Percentiles rank a stretch among this genome's conserved stretches.
Conservation (phyloP, 306 rosid species). For the Rosa rugosa region DNA sequence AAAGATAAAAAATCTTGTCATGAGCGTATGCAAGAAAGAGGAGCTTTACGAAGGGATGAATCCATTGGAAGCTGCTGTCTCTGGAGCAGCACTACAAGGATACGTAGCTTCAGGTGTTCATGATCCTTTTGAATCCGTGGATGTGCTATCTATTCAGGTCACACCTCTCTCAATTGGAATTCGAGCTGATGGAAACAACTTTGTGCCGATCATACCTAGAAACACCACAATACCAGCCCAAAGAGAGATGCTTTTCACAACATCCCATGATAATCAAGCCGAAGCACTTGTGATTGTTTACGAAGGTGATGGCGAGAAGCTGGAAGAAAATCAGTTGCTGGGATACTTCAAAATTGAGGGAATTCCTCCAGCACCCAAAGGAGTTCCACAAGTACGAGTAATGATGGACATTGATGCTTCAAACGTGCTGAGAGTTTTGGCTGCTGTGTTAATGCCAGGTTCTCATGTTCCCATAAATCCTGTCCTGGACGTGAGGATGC, state of each 20-base stretch:
- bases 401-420: slow-evolving; percentile 83
- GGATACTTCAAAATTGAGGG: slow-evolving; percentile 79
- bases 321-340: slow-evolving; percentile 66
- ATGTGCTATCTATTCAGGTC: slow-evolving; percentile 73
- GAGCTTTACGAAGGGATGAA: slow-evolving; percentile 60
- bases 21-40: slow-evolving; percentile 34
- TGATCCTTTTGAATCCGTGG: slow-evolving; percentile 81
- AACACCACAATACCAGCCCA: slow-evolving; percentile 79
- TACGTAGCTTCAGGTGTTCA: slow-evolving; percentile 72
- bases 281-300: slow-evolving; percentile 71
- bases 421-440: slow-evolving; percentile 60
- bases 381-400: slow-evolving; percentile 68
- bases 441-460: slow-evolving; percentile 63
- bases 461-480: slow-evolving; percentile 48
- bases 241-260: slow-evolving; percentile 66
- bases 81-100: slow-evolving; percentile 89
- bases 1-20: slow-evolving; percentile 52
- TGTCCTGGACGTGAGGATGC: slow-evolving; percentile 86
- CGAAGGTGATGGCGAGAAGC: slow-evolving; percentile 67
- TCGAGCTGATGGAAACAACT: slow-evolving; percentile 58
- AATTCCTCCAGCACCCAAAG: slow-evolving; percentile 67
- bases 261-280: slow-evolving; percentile 67
- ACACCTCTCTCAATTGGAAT: slow-evolving; percentile 85
- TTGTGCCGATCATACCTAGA: slow-evolving; percentile 64
- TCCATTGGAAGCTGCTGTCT: slow-evolving; percentile 80